Conservation (phyloP, 2,329 filamentous ascomycete species). For the Dryadomyces sulphureus region DNA sequence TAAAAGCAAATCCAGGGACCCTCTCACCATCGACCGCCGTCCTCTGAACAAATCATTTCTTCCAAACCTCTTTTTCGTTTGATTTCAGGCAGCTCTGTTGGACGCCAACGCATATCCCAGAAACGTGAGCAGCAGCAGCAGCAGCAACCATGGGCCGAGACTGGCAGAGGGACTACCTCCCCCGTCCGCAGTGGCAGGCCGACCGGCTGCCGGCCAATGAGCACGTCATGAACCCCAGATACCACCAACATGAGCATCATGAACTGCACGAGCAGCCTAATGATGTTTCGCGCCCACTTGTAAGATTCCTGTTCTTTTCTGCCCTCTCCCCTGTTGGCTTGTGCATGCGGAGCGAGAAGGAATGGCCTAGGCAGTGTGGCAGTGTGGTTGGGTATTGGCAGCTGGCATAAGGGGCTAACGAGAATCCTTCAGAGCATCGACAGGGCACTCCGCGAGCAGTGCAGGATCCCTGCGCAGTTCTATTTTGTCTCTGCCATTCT, state of each 20-base stretch:
- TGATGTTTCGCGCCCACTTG: constrained; percentile 14
- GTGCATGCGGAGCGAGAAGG: background rate
- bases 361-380: no score
- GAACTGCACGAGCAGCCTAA: constrained; percentile 1
- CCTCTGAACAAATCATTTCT: background rate
- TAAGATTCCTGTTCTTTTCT: background rate
- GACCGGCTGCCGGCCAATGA: constrained; percentile 9
- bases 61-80: background rate
- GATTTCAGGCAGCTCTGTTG: background rate
- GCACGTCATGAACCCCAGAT: constrained; percentile 7
- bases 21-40: background rate
- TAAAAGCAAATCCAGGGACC: no score
- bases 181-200: constrained; percentile 12
- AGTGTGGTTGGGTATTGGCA: no score
- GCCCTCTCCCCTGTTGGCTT: background rate
- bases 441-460: constrained; percentile 34
- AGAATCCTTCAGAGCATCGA: constrained; percentile 21
- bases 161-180: constrained; percentile 7
- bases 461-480: constrained; percentile 32
- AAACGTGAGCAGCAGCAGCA: background rate
- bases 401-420: no score
- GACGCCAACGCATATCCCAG: background rate
- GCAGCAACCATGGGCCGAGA: constrained; percentile 10
- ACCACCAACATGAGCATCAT: constrained; percentile 8
- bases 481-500: constrained; percentile 38